phyloP scores from a whole-genome alignment of 176 grass and related monocot genomes.

The Puccinellia tenuiflora region DNA sequence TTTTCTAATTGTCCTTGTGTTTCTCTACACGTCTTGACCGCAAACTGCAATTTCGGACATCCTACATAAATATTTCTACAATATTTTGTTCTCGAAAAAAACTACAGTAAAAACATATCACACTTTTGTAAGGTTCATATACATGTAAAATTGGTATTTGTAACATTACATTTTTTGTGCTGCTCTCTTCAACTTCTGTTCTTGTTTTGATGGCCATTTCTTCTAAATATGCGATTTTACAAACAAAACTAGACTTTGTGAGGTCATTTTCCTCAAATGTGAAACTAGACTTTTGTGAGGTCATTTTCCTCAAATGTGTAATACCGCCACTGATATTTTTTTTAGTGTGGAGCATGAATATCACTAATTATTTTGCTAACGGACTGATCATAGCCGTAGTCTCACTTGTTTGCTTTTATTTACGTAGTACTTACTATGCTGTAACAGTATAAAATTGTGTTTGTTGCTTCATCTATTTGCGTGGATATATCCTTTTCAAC shows the following conservation, averaged over 20 bases:
- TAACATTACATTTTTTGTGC: background rate
- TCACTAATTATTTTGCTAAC: background rate
- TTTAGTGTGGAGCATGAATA: too few relatives aligned
- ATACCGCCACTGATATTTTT: too few relatives aligned
- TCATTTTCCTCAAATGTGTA: background rate
- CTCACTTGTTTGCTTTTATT: conserved; percentile 12
- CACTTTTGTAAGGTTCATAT: background rate
- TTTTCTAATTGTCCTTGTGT: background rate
- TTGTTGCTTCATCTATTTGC: conserved; percentile 6
- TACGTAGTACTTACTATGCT: background rate
- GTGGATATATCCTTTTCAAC: background rate
- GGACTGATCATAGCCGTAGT: background rate
- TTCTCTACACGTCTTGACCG: background rate
- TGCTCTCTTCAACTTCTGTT: background rate
- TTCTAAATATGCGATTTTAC: background rate
- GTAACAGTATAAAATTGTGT: background rate
- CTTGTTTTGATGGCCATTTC: background rate
- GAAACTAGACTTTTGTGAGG: background rate
- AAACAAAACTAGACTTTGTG: background rate
- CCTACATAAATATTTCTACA: background rate
- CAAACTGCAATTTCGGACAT: background rate
- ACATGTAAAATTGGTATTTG: background rate
- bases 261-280: background rate
- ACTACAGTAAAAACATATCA: background rate
- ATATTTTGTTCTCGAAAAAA: background rate